Evolutionary conservation across 495 filamentous ascomycete genomes (phyloP).

Genomic region (Copromyces sp.): DNA sequence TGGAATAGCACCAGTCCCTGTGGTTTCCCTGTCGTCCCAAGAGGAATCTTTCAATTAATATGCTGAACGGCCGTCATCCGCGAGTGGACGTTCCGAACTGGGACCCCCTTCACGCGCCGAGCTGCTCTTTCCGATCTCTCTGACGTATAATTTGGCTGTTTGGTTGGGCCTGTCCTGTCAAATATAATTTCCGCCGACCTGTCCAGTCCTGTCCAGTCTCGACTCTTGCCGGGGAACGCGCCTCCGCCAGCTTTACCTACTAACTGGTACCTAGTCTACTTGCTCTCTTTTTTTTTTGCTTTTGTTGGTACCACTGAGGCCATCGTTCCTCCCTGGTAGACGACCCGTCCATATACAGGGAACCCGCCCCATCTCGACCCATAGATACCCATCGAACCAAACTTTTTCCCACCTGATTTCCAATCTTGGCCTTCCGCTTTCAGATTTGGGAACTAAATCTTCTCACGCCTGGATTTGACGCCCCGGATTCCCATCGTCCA

Average conservation of each 20-base stretch:
- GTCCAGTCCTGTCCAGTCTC: not conserved
- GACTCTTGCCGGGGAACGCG: not conserved
- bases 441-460: not conserved
- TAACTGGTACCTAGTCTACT: not conserved
- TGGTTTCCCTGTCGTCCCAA: not conserved
- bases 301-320: not conserved
- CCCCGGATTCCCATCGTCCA: not conserved
- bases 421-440: not conserved
- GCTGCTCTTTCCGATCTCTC: not conserved
- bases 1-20: not conserved
- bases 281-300: not conserved
- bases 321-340: not conserved
- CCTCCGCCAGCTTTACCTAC: not conserved
- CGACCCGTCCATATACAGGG: not conserved
- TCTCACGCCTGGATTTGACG: not conserved
- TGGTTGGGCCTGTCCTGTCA: not conserved
- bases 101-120: not conserved
- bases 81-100: not conserved
- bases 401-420: not conserved
- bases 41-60: constrained; percentile 1
- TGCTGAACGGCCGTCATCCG: not conserved
- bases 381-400: not conserved
- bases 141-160: not conserved
- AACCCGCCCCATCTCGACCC: not conserved
- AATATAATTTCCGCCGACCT: not conserved